Evolutionary conservation across 148 eudicot species (phyloP).

Genomic region (Oxyria digyna): DNA sequence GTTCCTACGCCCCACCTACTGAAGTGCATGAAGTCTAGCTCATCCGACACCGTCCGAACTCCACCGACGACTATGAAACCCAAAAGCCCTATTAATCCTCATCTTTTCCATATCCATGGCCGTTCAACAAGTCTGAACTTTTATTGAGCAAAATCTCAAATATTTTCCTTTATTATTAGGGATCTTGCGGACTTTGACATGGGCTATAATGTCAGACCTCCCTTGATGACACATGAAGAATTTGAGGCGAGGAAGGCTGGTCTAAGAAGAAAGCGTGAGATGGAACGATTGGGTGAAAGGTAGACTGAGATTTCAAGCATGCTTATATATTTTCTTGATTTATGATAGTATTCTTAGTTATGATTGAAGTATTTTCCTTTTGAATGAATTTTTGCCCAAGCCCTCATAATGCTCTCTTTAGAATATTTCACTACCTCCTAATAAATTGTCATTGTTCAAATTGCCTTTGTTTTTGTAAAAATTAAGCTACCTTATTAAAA

Average conservation of each 20-base stretch:
- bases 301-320: slow-evolving; percentile 9
- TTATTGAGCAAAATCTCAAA: neutral
- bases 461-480: too few relatives aligned
- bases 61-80: too few relatives aligned
- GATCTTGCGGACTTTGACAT: slow-evolving; percentile 62
- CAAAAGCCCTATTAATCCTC: too few relatives aligned
- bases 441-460: neutral
- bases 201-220: slow-evolving; percentile 64
- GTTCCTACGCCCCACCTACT: too few relatives aligned
- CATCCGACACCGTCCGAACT: too few relatives aligned
- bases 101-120: too few relatives aligned
- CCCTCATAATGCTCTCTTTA: neutral
- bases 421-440: neutral
- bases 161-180: slow-evolving; percentile 22
- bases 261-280: slow-evolving; percentile 58
- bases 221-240: slow-evolving; percentile 55
- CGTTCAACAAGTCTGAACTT: neutral
- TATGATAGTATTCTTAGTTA: neutral
- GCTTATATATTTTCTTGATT: neutral
- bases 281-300: slow-evolving; percentile 64
- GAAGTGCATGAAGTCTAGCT: too few relatives aligned
- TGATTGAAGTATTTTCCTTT: neutral
- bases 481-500: too few relatives aligned
- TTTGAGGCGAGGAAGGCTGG: slow-evolving; percentile 75
- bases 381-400: neutral